Conservation (phyloP, 106 monocot genomes). For the Alisma plantagoaquatica region DNA sequence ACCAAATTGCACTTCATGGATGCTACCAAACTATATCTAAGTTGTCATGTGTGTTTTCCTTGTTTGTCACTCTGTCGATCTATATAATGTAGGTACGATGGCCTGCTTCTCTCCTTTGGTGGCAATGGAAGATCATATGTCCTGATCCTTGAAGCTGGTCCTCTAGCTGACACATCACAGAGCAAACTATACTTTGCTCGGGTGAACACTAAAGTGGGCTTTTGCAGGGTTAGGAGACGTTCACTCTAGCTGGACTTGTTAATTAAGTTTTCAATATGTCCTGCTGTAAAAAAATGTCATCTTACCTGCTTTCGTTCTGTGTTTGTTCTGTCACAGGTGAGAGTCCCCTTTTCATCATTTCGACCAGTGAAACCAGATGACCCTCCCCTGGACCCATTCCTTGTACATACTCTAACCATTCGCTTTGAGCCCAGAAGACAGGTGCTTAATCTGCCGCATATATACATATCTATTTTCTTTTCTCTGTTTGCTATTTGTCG, state of each 20-base stretch:
- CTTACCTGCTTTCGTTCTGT: no score
- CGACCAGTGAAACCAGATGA: conserved; percentile 95
- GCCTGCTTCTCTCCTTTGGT: conserved; percentile 82
- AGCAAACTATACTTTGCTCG: conserved; percentile 92
- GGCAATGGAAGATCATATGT: conserved; percentile 97
- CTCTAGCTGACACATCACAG: conserved; percentile 76
- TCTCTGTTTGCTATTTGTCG: background rate
- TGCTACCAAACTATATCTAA: no score
- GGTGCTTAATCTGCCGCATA: conserved; percentile 21
- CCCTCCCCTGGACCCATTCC: conserved; percentile 94
- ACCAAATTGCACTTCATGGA: no score
- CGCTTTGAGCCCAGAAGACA: conserved; percentile 94
- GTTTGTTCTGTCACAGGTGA: no score
- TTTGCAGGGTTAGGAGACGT: conserved; percentile 64
- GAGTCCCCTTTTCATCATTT: conserved; percentile 94
- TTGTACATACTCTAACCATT: conserved; percentile 86
- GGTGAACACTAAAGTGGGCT: conserved; percentile 89
- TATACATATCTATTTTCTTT: background rate
- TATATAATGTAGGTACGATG: conserved; percentile 71
- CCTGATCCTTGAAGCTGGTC: conserved; percentile 88
- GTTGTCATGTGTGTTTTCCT: background rate
- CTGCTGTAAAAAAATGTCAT: background rate
- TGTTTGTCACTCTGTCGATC: no score
- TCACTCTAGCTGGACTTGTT: background rate
- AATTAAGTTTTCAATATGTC: no score